These are phyloP conservation scores for Clavaria fumosa DNA, from an alignment of 768 basidiomycete genomes.

Conservation along the genomic window DNA sequence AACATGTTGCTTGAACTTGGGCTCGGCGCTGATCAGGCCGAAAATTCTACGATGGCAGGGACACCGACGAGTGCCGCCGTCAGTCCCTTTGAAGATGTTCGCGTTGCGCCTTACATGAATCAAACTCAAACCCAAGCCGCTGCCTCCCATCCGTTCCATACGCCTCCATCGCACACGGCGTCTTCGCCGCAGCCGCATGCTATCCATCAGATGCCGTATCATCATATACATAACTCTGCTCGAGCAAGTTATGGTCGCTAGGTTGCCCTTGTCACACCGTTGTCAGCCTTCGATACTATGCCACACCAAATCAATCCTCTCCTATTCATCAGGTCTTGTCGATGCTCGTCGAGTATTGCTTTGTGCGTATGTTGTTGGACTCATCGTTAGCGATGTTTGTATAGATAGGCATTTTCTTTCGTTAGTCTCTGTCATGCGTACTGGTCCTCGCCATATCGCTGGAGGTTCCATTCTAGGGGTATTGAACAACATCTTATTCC, in stretches of 20 bases:
- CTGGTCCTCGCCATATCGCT: too few relatives aligned
- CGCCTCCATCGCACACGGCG: too few relatives aligned
- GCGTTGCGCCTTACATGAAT: not conserved
- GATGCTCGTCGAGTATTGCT: too few relatives aligned
- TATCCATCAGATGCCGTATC: slow-evolving; percentile 17
- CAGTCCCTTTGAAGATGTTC: not conserved
- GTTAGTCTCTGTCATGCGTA: too few relatives aligned
- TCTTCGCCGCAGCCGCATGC: slow-evolving; percentile 12
- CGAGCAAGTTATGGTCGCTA: slow-evolving; percentile 5
- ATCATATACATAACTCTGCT: slow-evolving; percentile 14
- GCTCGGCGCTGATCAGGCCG: slow-evolving; percentile 31
- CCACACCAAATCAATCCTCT: too few relatives aligned
- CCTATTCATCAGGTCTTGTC: too few relatives aligned
- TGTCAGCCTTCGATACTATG: not conserved
- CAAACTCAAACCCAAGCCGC: slow-evolving; percentile 11
- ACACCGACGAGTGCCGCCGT: not conserved
- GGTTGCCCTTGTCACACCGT: not conserved
- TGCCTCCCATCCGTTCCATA: too few relatives aligned
- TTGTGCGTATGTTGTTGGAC: too few relatives aligned
- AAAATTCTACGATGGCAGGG: not conserved
- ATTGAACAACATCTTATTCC: slow-evolving; percentile 9
- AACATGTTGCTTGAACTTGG: slow-evolving; percentile 66
- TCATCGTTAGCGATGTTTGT: too few relatives aligned
- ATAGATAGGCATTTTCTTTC: too few relatives aligned
- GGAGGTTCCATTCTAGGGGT: too few relatives aligned